Evolutionary conservation across 2,329 filamentous ascomycete species (phyloP).

Genomic region (Endocalyx cinctus): DNA sequence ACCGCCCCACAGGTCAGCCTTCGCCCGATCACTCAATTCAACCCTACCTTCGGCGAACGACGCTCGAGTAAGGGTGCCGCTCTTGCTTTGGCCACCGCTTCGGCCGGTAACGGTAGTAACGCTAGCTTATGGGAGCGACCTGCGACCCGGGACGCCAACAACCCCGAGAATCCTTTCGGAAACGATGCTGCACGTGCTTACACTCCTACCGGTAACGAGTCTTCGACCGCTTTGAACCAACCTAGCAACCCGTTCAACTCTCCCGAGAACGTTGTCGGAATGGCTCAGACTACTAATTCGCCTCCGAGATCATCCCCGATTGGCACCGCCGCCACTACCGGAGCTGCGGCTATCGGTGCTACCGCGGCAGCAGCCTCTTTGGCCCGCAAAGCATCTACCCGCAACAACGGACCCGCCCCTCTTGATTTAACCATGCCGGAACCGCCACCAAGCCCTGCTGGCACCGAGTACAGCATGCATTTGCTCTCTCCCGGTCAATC

Average conservation of each 20-base stretch:
- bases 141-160: conserved; percentile 37
- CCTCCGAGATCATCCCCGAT: conserved; percentile 22
- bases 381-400: conserved; percentile 52
- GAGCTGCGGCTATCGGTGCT: conserved; percentile 34
- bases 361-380: conserved; percentile 34
- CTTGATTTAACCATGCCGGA: conserved; percentile 50
- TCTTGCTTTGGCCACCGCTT: conserved; percentile 28
- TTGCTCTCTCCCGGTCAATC: conserved; percentile 46
- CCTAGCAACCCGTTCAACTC: conserved; percentile 30
- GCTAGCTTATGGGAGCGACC: conserved; percentile 46
- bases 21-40: conserved; percentile 78
- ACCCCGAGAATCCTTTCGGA: conserved; percentile 68
- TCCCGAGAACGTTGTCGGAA: conserved; percentile 32
- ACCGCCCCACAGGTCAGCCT: conserved; percentile 78
- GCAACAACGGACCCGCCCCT: conserved; percentile 45
- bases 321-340: conserved; percentile 27
- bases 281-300: conserved; percentile 30
- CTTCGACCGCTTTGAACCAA: conserved; percentile 18
- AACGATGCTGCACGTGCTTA: conserved; percentile 46
- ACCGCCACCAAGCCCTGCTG: conserved; percentile 54
- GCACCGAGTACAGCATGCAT: conserved; percentile 58
- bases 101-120: too few relatives aligned
- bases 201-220: conserved; percentile 36
- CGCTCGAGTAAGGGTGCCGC: conserved; percentile 45
- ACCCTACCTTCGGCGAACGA: conserved; percentile 60